Evolutionary conservation across 2,329 filamentous ascomycete genomes (phyloP).

Genomic region (Pseudohalonectria lignicola): DNA sequence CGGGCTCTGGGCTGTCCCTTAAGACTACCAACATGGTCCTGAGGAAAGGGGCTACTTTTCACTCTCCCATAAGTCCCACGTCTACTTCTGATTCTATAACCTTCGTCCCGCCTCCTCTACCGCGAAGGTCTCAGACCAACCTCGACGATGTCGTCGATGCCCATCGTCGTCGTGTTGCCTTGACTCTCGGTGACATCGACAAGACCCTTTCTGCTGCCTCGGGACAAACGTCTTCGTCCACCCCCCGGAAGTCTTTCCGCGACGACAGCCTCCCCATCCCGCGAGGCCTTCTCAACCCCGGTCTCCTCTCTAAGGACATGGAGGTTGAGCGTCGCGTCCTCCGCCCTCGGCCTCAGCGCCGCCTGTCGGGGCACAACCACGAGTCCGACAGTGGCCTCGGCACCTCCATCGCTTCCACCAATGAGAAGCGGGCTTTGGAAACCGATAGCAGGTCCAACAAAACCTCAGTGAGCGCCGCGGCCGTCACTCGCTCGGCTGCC

Average conservation of each 20-base stretch:
- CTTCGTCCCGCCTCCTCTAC: constrained; percentile 40
- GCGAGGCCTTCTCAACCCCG: constrained; percentile 45
- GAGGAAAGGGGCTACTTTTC: constrained; percentile 61
- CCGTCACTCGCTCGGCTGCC: constrained; percentile 49
- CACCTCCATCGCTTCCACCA: constrained; percentile 60
- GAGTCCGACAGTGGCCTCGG: constrained; percentile 83
- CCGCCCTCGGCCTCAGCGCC: constrained; percentile 39
- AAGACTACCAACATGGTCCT: constrained; percentile 45
- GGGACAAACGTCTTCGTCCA: constrained; percentile 21
- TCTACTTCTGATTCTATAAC: constrained; percentile 11
- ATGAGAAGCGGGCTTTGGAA: constrained; percentile 33
- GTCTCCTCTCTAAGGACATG: constrained; percentile 34
- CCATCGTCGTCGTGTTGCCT: constrained; percentile 55
- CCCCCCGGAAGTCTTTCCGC: constrained; percentile 28
- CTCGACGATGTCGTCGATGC: constrained; percentile 64
- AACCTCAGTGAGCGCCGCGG: constrained; percentile 29
- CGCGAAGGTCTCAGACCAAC: constrained; percentile 57
- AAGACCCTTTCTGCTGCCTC: constrained; percentile 41
- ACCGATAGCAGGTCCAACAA: constrained; percentile 29
- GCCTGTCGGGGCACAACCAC: constrained; percentile 48
- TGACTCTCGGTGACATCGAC: constrained; percentile 56
- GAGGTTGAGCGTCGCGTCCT: constrained; percentile 36
- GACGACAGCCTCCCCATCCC: constrained; percentile 51
- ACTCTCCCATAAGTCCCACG: constrained; percentile 34
- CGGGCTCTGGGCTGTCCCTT: constrained; percentile 31